Base-by-base conservation (phyloP, 495 filamentous ascomycete genomes). In the Venustampulla echinocandica region DNA sequence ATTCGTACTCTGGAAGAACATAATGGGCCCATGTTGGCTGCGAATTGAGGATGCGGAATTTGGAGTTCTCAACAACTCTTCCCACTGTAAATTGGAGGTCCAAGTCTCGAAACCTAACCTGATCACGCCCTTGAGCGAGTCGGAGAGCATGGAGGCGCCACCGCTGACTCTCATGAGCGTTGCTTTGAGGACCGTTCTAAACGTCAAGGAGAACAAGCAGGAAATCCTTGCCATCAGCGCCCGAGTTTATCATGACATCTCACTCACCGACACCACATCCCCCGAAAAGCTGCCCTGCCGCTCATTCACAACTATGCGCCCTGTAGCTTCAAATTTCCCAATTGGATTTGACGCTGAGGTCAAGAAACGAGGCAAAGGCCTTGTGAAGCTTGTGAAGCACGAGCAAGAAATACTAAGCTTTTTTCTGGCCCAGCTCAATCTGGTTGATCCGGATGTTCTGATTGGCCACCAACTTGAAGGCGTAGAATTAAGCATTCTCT, bases 21-120 rank as follows among this genome's bases (percentile, higher is more conserved):
- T 98, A 48, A 97, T 94, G 89, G 92, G 92, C 0, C 92, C 92
- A 10, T 98, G 93, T 67, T 98, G 92, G 92, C 73, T 98, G 14
- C 85, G 78, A 58, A 88, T 98, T 46, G 75, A 86, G 49, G 83
- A 81, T 44, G 85, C 82, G 25, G 79, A 95, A 59, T 94, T 94
- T 63, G 71, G 75, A 10, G 70, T 83, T 1, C 66, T 95, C n/a
- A 88, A 82, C 61, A 96, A 96, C 56, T 81, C 86, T 15, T 97
- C 93, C 1, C 90, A 92, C 79, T 96, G 93, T 73, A 96, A 95
- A 56, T 80, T 97, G 15, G 92, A 98, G 65, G 78, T 93, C 37
- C 78, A 84, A 55, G 80, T 87, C 30, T 67, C 73, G 3, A 83
- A 86, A 47, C 93, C 92, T 2, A 79, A 79, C 46, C 71, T 75